Base-by-base conservation (phyloP, 805 yeast genomes). In the Candida berthetii region DNA sequence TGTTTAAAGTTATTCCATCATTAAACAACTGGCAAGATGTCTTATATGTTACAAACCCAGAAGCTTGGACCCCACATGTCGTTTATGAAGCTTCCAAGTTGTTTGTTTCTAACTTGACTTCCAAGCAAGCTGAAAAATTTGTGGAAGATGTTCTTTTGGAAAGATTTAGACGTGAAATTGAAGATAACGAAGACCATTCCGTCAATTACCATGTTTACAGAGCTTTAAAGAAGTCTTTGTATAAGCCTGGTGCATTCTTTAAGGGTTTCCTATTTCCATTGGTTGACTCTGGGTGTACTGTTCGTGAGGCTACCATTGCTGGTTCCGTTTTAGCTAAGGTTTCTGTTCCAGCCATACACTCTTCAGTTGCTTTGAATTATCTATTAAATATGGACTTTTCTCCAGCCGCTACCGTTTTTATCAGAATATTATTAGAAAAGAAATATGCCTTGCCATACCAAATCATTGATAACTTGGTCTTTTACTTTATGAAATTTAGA, bases 161-260 rank as follows among this genome's bases (percentile, higher is more conserved):
- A 51, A 73, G 88, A 60, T 82, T 85, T 57, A 76, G 90, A 66
- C 66, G 66, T 33, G 76, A 80, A 39, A 82, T 85, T 41, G 90
- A 83, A 56, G 82, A 80, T 22, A 76, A 76, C 43, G 90, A 82
- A 50, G 82, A 78, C 45, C 91, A 85, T 54, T 78, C 77, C 31
- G 73, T 93, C 48, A 91, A 95, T 65, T 91, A 93, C 59, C 99
- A 93, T 60, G 71, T 93, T 34, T 93, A 93, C 63, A 78, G 96
- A 55, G 81, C 99, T 0, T 66, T 93, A 52, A 91, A 90, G 64
- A 93, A 93, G 66, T 78, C 97, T 0, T 72, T 95, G 41, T 93
- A 93, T 71, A 93, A 93, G 62, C 99, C 99, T 25, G 89, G 93
- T 42, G 99, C 99, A 10, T 93, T 91, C 57, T 93, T 91, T 75